These are phyloP conservation scores for Penicillium sp. DNA, from an alignment of 2,329 filamentous ascomycete genomes.

Conservation along the genomic window DNA sequence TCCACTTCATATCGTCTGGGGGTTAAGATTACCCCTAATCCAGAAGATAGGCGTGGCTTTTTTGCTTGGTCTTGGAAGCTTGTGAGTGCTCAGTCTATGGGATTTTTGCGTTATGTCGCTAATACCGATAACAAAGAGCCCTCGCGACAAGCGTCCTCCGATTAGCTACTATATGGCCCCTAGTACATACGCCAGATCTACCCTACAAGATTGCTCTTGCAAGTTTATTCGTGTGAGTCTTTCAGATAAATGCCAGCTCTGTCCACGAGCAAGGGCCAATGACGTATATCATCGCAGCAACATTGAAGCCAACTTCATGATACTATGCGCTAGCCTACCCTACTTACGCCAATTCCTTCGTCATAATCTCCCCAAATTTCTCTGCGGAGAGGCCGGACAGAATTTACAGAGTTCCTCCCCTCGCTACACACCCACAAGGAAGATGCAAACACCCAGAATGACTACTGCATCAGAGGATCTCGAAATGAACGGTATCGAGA, in stretches of 20 bases:
- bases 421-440: background rate
- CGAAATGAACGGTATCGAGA: background rate
- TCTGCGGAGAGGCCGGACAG: background rate
- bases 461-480: background rate
- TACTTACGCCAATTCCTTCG: background rate
- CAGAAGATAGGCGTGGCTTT: background rate
- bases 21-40: background rate
- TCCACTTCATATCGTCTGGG: background rate
- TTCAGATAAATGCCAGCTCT: background rate
- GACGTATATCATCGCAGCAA: background rate
- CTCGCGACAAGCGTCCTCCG: background rate
- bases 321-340: background rate
- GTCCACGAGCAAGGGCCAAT: background rate
- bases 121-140: background rate
- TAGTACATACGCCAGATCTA: background rate
- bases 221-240: background rate
- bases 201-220: background rate
- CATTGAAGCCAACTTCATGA: background rate
- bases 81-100: background rate
- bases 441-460: background rate
- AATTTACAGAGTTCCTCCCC: background rate
- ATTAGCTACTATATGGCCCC: background rate
- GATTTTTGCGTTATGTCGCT: background rate
- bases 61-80: background rate
- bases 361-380: background rate